Evolutionary conservation across 345 rosid species (phyloP).

Genomic region (Combretum micranthum): DNA sequence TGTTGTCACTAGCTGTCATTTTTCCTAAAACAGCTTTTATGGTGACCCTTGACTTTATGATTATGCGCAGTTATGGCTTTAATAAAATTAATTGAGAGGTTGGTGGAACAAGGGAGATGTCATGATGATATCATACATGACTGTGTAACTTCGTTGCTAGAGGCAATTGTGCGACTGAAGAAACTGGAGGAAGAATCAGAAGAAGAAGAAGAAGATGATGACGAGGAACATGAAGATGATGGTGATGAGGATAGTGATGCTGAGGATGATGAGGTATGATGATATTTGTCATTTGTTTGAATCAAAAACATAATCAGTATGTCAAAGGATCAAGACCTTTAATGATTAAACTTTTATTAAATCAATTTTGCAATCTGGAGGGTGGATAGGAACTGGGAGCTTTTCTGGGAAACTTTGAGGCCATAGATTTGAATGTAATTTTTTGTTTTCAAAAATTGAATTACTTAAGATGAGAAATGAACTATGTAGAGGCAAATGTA

Average conservation of each 20-base stretch:
- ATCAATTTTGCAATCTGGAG: too few species aligned
- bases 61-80: conserved; percentile 54
- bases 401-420: too few species aligned
- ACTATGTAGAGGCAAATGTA: too few species aligned
- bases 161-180: conserved; percentile 44
- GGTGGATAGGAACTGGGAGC: too few species aligned
- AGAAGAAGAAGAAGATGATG: conserved; percentile 37
- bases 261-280: conserved; percentile 26
- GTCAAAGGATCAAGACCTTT: too few species aligned
- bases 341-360: too few species aligned
- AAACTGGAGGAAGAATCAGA: conserved; percentile 50
- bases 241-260: conserved; percentile 37
- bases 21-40: background rate
- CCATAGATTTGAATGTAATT: too few species aligned
- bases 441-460: too few species aligned
- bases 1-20: background rate
- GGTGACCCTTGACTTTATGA: conserved; percentile 6
- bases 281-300: too few species aligned
- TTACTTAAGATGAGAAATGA: too few species aligned
- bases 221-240: too few species aligned
- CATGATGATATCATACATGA: conserved; percentile 29
- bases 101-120: conserved; percentile 38
- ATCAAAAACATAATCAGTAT: too few species aligned
- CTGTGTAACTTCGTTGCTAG: conserved; percentile 55
- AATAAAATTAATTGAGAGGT: conserved; percentile 51